Evolutionary conservation across 441 rosid species (phyloP), one percentile per base, ranked within the genome.

Genomic region (Euphorbia celastroides): DNA sequence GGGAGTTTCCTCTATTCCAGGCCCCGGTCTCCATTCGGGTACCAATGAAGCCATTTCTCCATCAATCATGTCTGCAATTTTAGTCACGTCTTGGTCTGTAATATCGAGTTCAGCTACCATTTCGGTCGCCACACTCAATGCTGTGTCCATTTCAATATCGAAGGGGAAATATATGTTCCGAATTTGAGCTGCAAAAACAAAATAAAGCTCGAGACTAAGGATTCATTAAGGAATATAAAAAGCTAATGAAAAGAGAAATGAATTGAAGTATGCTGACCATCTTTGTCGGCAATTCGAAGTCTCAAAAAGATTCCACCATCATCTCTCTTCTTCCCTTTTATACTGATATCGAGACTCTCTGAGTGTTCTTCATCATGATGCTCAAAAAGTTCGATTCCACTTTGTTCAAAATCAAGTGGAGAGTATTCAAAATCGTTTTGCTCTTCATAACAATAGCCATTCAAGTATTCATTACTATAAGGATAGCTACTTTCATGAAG

Each of bases 61-160:
- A 65, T 91, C 97, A 12, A 93, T 93, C 87, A 84, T 89, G 44
- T 85, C 87, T 0, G 99, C 89, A 69, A 93, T 93, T 57, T 79
- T 86, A 8, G 85, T 85, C 70, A 82, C 93, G 32, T 91, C 93
- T 57, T 82, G 84, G 67, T 83, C 90, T 3, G 80, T 86, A 60
- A 93, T 84, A 75, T 93, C 99, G 48, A 90, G 79, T 61, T 93
- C 99, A 3, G 88, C 88, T 26, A 93, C 93, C 99, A 93, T 91
- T 80, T 93, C 99, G n/a, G 85, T 80, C n/a, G 99, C 96, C 42
- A 93, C 97, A 34, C 89, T 89, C 17, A 84, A 70, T 31, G 99
- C 97, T 44, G 95, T 88, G 66, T 93, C 99, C 0, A 54, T 82
- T 57, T 85, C 89, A 41, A 86, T 56, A 58, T 89, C 93, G 12